Evolutionary conservation across 2,329 filamentous ascomycete species (phyloP).

Genomic region (Pyrenochaeta sp.): DNA sequence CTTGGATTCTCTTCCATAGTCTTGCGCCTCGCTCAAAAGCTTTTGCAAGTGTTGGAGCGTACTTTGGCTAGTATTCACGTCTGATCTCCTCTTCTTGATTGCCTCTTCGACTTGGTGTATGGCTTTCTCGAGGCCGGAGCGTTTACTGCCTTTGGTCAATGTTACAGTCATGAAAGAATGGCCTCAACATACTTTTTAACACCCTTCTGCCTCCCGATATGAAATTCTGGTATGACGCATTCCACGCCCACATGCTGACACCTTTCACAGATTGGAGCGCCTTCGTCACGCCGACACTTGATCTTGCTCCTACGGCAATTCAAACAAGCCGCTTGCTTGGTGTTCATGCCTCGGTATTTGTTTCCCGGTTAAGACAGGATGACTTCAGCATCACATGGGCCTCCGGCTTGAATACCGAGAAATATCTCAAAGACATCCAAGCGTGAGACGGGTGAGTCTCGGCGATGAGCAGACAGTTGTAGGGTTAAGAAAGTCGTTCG

Average conservation of each 20-base stretch:
- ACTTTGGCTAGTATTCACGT: slow-evolving; percentile 28
- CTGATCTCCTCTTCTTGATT: slow-evolving; percentile 44
- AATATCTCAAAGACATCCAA: slow-evolving; percentile 1
- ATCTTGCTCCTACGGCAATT: slow-evolving; percentile 74
- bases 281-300: slow-evolving; percentile 63
- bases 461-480: not conserved
- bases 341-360: slow-evolving; percentile 26
- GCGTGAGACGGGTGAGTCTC: not conserved
- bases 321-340: slow-evolving; percentile 65
- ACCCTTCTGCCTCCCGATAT: slow-evolving; percentile 76
- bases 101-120: slow-evolving; percentile 78
- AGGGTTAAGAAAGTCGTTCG: not conserved
- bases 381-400: slow-evolving; percentile 4
- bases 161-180: not conserved
- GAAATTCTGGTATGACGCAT: slow-evolving; percentile 73
- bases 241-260: slow-evolving; percentile 67
- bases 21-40: slow-evolving; percentile 60
- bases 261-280: slow-evolving; percentile 66
- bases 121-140: slow-evolving; percentile 77
- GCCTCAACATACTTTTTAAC: slow-evolving; percentile 70
- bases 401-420: not conserved
- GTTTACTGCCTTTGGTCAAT: slow-evolving; percentile 72
- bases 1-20: slow-evolving; percentile 21
- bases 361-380: slow-evolving; percentile 49
- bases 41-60: slow-evolving; percentile 55